These are phyloP conservation scores for Arctostaphylos glauca DNA, from an alignment of 148 eudicot genomes.

Conservation along the genomic window DNA sequence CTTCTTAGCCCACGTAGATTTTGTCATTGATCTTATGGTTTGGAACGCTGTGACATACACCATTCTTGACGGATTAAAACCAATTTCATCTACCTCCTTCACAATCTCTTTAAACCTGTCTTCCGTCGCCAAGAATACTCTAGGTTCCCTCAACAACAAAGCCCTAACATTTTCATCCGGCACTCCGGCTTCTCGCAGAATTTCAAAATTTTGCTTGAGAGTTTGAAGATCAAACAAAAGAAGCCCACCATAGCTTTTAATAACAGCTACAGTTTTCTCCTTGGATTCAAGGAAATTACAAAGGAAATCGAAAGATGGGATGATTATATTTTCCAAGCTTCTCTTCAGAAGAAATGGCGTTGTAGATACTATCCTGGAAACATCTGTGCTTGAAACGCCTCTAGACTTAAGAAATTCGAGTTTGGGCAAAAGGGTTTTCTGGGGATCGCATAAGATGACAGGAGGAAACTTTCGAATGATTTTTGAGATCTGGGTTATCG, in stretches of 20 bases:
- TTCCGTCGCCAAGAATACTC: neutral
- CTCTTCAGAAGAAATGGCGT: neutral
- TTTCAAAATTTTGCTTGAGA: neutral
- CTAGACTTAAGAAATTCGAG: neutral
- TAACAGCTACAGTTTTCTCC: neutral
- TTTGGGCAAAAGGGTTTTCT: neutral
- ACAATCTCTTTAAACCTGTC: conserved; percentile 10
- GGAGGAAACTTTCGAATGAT: neutral
- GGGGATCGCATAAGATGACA: neutral
- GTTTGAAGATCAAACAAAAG: neutral
- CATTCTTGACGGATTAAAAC: neutral
- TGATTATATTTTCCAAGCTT: neutral
- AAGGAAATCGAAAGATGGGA: neutral
- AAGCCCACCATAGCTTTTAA: neutral
- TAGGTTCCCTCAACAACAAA: conserved; percentile 13
- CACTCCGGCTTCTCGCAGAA: conserved; percentile 1
- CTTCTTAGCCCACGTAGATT: neutral
- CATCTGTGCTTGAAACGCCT: neutral
- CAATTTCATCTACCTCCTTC: too few species aligned
- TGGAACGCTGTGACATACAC: neutral
- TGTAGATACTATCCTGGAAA: neutral
- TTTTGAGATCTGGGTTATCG: neutral
- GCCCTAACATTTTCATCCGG: neutral
- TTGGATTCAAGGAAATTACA: neutral
- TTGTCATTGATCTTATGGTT: neutral